These are phyloP conservation scores for Euphrasia arctica DNA, from an alignment of 305 asterid genomes.

Conservation along the genomic window DNA sequence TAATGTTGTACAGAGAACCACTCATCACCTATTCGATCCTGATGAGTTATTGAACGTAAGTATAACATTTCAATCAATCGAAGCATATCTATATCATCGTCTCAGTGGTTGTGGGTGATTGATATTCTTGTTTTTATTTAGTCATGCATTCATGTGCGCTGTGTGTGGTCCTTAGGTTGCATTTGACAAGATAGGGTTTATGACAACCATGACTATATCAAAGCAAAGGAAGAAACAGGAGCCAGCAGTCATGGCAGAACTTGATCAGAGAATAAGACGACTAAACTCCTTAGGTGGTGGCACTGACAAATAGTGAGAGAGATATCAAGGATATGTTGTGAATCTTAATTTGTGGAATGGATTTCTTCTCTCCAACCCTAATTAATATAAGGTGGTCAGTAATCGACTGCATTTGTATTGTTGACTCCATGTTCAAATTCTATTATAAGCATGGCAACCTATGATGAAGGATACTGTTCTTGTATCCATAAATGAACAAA, in stretches of 20 bases:
- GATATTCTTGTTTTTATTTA: background rate
- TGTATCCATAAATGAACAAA: background rate
- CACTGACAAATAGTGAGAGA: constrained; percentile 34
- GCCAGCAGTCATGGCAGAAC: constrained; percentile 97
- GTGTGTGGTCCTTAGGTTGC: constrained; percentile 49
- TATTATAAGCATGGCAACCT: background rate
- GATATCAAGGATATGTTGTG: constrained; percentile 26
- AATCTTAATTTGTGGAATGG: constrained; percentile 21
- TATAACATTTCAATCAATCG: background rate
- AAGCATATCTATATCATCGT: background rate
- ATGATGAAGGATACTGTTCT: background rate
- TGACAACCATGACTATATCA: constrained; percentile 70
- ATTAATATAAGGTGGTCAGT: background rate
- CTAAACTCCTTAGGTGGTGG: constrained; percentile 42
- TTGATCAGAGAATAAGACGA: constrained; percentile 74
- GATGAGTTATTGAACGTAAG: constrained; percentile 83
- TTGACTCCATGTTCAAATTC: background rate
- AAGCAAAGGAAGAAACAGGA: constrained; percentile 97
- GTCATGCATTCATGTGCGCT: background rate
- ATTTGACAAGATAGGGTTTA: constrained; percentile 74
- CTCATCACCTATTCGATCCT: constrained; percentile 90
- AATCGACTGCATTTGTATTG: background rate
- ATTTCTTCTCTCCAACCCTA: background rate
- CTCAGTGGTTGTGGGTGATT: background rate
- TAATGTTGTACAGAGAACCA: constrained; percentile 75